Evolutionary conservation across 108 stramenopile genomes (phyloP).

Genomic region (Conticribra guillardii): DNA sequence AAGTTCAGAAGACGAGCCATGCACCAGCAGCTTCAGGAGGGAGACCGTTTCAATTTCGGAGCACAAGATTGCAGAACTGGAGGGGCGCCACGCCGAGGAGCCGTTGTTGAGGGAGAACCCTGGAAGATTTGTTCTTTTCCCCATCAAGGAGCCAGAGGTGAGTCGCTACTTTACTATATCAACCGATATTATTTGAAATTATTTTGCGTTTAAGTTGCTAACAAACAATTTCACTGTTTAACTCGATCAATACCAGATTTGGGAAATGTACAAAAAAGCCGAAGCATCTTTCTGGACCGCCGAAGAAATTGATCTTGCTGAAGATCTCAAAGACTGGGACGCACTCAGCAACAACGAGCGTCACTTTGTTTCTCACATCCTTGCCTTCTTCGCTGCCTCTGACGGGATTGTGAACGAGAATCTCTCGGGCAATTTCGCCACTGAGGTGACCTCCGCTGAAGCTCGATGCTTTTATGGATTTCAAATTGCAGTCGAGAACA

Average conservation of each 20-base stretch:
- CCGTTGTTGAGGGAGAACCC: conserved; percentile 88
- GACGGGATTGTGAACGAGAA: conserved; percentile 99
- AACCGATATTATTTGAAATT: neutral
- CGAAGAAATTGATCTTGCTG: conserved; percentile 98
- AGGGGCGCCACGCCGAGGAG: conserved; percentile 53
- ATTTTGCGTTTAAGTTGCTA: neutral
- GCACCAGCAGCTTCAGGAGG: neutral
- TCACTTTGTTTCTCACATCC: conserved; percentile 97
- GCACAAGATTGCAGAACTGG: conserved; percentile 71
- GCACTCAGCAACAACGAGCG: conserved; percentile 91
- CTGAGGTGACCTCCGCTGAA: conserved; percentile 95
- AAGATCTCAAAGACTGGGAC: conserved; percentile 97
- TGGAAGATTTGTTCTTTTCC: conserved; percentile 97
- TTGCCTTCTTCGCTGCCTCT: conserved; percentile 99
- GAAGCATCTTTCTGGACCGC: conserved; percentile 99
- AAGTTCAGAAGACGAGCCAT: conserved; percentile 22
- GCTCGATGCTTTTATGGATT: conserved; percentile 99
- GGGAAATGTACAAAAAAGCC: conserved; percentile 99
- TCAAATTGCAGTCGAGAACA: conserved; percentile 99
- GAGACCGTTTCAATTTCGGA: conserved; percentile 57
- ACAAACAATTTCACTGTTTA: neutral
- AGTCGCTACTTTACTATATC: conserved; percentile 33
- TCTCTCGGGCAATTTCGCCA: conserved; percentile 96
- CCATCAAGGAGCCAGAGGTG: conserved; percentile 96
- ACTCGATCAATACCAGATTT: conserved; percentile 53